Percentiles rank a stretch among this genome's conserved stretches.
phyloP scores from a whole-genome alignment of 768 basidiomycete genomes.

The Amanita phalloides region DNA sequence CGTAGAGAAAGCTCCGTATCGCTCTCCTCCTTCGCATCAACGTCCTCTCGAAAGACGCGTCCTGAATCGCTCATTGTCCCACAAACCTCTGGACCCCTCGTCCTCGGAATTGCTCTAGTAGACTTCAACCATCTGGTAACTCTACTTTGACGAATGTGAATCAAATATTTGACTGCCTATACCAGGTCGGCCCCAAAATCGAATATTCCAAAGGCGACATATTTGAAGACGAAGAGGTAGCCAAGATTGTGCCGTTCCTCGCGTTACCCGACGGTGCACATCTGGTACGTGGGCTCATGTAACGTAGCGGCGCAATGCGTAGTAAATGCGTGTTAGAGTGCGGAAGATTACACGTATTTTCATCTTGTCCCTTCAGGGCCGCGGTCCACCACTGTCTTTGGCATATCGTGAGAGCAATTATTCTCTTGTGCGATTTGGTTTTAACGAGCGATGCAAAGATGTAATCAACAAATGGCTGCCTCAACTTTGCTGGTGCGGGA shows the following conservation, averaged over 20 bases:
- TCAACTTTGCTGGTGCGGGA: conserved; percentile 67
- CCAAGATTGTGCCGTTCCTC: conserved; percentile 83
- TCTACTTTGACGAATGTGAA: background rate
- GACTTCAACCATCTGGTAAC: conserved; percentile 91
- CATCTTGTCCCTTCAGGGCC: conserved; percentile 71
- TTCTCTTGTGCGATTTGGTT: background rate
- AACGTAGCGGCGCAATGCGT: background rate
- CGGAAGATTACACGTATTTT: conserved; percentile 97
- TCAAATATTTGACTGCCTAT: conserved; percentile 7
- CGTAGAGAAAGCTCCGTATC: conserved; percentile 40
- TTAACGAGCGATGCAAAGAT: conserved; percentile 31
- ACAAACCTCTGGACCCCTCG: conserved; percentile 45
- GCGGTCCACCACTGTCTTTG: conserved; percentile 78
- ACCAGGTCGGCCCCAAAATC: conserved; percentile 86
- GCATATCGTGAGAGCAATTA: conserved; percentile 68
- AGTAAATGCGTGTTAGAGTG: conserved; percentile 34
- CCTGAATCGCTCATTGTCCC: conserved; percentile 72
- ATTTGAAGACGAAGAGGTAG: conserved; percentile 77
- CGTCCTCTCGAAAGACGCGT: conserved; percentile 58
- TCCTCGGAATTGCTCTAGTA: conserved; percentile 84
- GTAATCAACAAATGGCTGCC: conserved; percentile 90
- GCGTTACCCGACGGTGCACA: conserved; percentile 98
- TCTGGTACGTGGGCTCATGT: conserved; percentile 41
- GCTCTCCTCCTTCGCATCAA: conserved; percentile 53
- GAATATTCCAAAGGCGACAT: conserved; percentile 76